A percentile compares a stretch with the other conserved stretches of the same genome.
These are phyloP conservation scores for Penicillium turbatum DNA, from an alignment of 495 filamentous ascomycete species.

Conservation along the genomic window DNA sequence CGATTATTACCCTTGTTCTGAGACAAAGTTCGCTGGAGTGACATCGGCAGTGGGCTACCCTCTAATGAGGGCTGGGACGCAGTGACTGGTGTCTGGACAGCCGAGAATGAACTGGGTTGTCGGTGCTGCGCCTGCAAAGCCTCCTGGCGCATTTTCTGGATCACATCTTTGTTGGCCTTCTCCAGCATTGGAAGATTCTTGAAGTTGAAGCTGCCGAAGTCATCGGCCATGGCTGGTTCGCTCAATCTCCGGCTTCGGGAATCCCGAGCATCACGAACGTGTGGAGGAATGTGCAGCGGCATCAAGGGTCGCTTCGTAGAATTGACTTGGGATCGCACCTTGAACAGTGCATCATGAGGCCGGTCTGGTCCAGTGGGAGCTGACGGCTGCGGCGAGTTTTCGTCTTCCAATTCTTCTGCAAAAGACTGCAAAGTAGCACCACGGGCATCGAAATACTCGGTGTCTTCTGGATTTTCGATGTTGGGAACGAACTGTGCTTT, in stretches of 20 bases:
- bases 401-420: conserved; percentile 89
- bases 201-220: conserved; percentile 95
- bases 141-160: conserved; percentile 89
- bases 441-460: conserved; percentile 92
- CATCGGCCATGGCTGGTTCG: conserved; percentile 81
- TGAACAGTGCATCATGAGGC: conserved; percentile 90
- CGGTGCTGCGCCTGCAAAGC: conserved; percentile 64
- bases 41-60: conserved; percentile 77
- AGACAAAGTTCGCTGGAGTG: conserved; percentile 79
- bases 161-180: conserved; percentile 97
- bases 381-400: conserved; percentile 59
- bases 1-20: conserved; percentile 69
- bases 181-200: conserved; percentile 96
- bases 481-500: conserved; percentile 94
- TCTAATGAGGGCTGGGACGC: conserved; percentile 65
- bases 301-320: conserved; percentile 82
- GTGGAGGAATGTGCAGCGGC: conserved; percentile 92
- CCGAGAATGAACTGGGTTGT: conserved; percentile 24
- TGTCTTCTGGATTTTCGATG: conserved; percentile 91
- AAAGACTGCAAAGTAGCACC: conserved; percentile 88
- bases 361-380: conserved; percentile 64
- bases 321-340: conserved; percentile 81
- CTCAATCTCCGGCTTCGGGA: conserved; percentile 81
- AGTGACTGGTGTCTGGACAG: conserved; percentile 34
- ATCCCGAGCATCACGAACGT: conserved; percentile 77